Conservation (phyloP, 495 filamentous ascomycete species). For the Penicillium psychrofluorescens region DNA sequence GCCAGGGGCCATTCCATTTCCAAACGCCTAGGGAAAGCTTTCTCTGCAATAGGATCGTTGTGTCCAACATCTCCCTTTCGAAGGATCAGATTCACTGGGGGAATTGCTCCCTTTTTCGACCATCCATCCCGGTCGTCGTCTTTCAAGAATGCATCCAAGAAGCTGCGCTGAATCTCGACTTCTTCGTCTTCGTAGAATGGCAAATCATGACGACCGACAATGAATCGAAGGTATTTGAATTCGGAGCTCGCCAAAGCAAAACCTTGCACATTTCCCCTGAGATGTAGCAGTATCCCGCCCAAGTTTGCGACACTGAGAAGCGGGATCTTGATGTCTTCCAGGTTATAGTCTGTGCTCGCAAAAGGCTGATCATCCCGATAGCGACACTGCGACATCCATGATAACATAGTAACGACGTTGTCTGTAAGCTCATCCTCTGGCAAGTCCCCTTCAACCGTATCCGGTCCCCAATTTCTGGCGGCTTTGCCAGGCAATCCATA, state of each 20-base stretch:
- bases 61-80: not conserved
- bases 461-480: conserved; percentile 11
- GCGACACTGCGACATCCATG: no score
- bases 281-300: conserved; percentile 54
- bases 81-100: not conserved
- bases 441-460: conserved; percentile 53
- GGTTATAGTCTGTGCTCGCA: conserved; percentile 23
- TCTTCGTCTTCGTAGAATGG: conserved; percentile 58
- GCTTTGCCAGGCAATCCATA: conserved; percentile 36
- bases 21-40: conserved; percentile 29
- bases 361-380: no score
- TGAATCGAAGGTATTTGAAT: conserved; percentile 53
- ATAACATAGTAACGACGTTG: no score
- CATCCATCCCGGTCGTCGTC: not conserved
- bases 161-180: conserved; percentile 32
- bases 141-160: not conserved
- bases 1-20: conserved; percentile 53
- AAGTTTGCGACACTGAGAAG: conserved; percentile 55
- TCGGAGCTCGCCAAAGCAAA: conserved; percentile 48
- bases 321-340: conserved; percentile 52
- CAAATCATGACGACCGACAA: conserved; percentile 55
- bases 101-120: not conserved
- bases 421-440: conserved; percentile 28
- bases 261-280: conserved; percentile 58
- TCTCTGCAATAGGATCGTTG: conserved; percentile 18